A percentile compares a stretch with the other conserved stretches of the same genome.
Evolutionary conservation across 257 asterid genomes (phyloP).

Genomic region (Euphrasia confusa): DNA sequence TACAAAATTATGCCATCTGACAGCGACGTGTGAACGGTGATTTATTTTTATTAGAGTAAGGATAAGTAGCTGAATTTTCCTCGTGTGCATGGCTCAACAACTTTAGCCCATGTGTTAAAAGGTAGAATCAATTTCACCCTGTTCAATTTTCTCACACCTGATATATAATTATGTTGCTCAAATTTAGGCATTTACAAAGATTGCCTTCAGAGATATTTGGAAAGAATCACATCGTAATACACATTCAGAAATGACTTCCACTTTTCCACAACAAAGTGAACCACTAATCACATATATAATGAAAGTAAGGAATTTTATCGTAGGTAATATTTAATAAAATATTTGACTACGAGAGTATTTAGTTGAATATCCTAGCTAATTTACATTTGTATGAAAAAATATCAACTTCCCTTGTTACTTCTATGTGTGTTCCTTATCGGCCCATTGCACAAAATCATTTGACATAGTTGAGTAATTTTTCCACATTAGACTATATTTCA

Average conservation of each 20-base stretch:
- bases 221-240: not conserved
- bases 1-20: constrained; percentile 12
- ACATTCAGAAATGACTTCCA: not conserved
- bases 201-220: not conserved
- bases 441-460: not conserved
- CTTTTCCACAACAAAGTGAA: not conserved
- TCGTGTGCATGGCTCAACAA: not conserved
- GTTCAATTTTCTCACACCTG: not conserved
- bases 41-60: not conserved
- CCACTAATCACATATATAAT: not conserved
- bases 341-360: not conserved
- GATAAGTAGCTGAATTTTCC: constrained; percentile 1
- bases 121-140: not conserved
- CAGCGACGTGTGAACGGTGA: not conserved
- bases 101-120: not conserved
- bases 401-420: not conserved
- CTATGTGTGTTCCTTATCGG: not conserved
- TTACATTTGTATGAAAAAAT: not conserved
- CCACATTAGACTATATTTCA: not conserved
- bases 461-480: not conserved
- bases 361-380: not conserved
- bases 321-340: not conserved
- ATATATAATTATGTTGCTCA: not conserved
- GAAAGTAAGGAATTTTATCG: not conserved
- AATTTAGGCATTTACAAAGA: not conserved